Evolutionary conservation across 2,329 filamentous ascomycete species (phyloP).

Genomic region (Teratosphaeria zuluensis): DNA sequence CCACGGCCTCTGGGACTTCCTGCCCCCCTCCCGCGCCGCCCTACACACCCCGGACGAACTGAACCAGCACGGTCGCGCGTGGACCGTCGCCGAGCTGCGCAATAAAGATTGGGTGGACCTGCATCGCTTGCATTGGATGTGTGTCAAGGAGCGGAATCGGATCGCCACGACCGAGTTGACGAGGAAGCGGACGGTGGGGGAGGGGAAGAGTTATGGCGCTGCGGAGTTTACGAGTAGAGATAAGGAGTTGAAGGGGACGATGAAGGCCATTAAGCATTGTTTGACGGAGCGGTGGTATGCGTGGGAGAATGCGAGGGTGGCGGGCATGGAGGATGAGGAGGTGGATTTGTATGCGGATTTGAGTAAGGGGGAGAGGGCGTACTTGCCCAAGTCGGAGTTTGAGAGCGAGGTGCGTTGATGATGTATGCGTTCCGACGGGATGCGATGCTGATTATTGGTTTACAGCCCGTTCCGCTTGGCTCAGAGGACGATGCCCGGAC

Average conservation of each 20-base stretch:
- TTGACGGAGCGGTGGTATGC: conserved; percentile 82
- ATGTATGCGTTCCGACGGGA: too few relatives aligned
- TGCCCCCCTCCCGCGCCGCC: conserved; percentile 51
- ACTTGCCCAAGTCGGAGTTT: conserved; percentile 41
- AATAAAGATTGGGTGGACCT: conserved; percentile 90
- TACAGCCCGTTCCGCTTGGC: not conserved
- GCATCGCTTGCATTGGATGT: conserved; percentile 89
- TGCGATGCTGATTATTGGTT: not conserved
- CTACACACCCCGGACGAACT: conserved; percentile 64
- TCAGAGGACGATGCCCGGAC: conserved; percentile 3
- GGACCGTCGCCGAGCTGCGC: conserved; percentile 77
- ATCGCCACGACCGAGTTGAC: conserved; percentile 66
- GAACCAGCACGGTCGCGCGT: conserved; percentile 64
- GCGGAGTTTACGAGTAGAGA: conserved; percentile 57
- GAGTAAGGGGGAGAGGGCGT: conserved; percentile 19
- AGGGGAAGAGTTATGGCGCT: conserved; percentile 55
- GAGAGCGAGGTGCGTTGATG: not conserved
- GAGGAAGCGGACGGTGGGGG: conserved; percentile 55
- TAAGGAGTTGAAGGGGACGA: conserved; percentile 60
- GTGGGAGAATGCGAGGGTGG: conserved; percentile 65
- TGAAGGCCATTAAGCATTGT: conserved; percentile 72
- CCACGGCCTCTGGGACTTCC: conserved; percentile 91
- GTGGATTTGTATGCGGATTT: conserved; percentile 45
- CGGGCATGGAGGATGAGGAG: conserved; percentile 58
- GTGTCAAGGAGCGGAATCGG: conserved; percentile 80